Evolutionary conservation across 495 filamentous ascomycete genomes (phyloP).

Genomic region (Chaetomium fimeti): DNA sequence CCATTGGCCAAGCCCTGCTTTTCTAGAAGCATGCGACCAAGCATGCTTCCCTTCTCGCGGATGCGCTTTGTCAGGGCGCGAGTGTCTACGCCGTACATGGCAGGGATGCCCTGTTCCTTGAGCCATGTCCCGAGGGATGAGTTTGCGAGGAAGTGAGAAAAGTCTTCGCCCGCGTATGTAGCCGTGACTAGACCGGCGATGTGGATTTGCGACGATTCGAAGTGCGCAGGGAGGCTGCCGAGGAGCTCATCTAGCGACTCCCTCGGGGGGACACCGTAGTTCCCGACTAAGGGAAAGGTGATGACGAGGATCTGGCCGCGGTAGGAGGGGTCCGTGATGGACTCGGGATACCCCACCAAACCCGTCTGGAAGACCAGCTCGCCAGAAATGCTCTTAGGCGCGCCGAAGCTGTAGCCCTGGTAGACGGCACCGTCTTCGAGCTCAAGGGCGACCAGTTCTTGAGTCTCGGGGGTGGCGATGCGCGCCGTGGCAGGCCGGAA

Average conservation of each 20-base stretch:
- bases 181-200: constrained; percentile 86
- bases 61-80: constrained; percentile 91
- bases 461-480: constrained; percentile 47
- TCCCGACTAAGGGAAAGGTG: constrained; percentile 95
- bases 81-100: constrained; percentile 94
- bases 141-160: constrained; percentile 84
- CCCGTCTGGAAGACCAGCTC: constrained; percentile 99
- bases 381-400: constrained; percentile 84
- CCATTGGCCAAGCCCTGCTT: constrained; percentile 56
- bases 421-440: constrained; percentile 85
- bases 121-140: constrained; percentile 93
- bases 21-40: constrained; percentile 80
- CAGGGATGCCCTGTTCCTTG: constrained; percentile 92
- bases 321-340: constrained; percentile 97
- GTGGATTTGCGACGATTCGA: constrained; percentile 89
- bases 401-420: constrained; percentile 93
- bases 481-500: constrained; percentile 58
- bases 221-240: constrained; percentile 79
- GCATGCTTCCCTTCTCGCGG: constrained; percentile 91
- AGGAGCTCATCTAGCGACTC: constrained; percentile 78
- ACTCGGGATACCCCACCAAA: constrained; percentile 99
- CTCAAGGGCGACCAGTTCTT: constrained; percentile 73
- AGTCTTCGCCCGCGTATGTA: constrained; percentile 89
- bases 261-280: constrained; percentile 91
- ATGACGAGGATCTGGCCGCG: constrained; percentile 98